Percentiles rank a stretch among this genome's conserved stretches.
These are phyloP conservation scores for Austroboletus rostrupii DNA, from an alignment of 1,284 basidiomycete genomes.

Conservation along the genomic window DNA sequence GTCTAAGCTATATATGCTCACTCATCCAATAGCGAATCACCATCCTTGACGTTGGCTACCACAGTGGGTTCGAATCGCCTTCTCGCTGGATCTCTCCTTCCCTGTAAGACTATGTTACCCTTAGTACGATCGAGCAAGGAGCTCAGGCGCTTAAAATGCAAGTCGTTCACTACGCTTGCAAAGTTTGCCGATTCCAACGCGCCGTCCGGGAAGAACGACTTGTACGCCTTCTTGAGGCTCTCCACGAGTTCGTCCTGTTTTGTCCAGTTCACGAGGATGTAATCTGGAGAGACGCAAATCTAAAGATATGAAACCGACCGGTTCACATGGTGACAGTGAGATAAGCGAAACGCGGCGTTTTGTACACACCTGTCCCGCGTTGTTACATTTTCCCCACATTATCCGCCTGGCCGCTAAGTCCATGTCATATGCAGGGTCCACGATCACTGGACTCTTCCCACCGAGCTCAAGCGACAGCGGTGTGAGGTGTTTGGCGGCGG, in stretches of 20 bases:
- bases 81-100: conserved; percentile 43
- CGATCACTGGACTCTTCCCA: conserved; percentile 62
- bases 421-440: conserved; percentile 48
- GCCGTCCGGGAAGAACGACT: conserved; percentile 29
- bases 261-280: conserved; percentile 50
- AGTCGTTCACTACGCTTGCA: conserved; percentile 20
- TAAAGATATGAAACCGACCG: conserved; percentile 10
- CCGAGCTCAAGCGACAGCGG: conserved; percentile 65
- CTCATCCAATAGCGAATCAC: conserved; percentile 28
- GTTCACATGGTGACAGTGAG: background rate
- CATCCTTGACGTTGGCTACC: conserved; percentile 15
- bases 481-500: conserved; percentile 62
- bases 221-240: conserved; percentile 40
- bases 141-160: conserved; percentile 23
- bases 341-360: background rate
- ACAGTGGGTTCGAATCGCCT: conserved; percentile 26
- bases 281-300: conserved; percentile 65
- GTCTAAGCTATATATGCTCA: conserved; percentile 6
- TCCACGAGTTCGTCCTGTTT: conserved; percentile 51
- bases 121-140: conserved; percentile 47
- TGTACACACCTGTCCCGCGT: conserved; percentile 42
- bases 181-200: conserved; percentile 17
- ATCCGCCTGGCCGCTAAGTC: conserved; percentile 43
- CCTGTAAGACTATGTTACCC: conserved; percentile 43
- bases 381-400: conserved; percentile 54